Base-by-base conservation (phyloP, 108 stramenopile genomes). In the Nitzschia inconspicua region DNA sequence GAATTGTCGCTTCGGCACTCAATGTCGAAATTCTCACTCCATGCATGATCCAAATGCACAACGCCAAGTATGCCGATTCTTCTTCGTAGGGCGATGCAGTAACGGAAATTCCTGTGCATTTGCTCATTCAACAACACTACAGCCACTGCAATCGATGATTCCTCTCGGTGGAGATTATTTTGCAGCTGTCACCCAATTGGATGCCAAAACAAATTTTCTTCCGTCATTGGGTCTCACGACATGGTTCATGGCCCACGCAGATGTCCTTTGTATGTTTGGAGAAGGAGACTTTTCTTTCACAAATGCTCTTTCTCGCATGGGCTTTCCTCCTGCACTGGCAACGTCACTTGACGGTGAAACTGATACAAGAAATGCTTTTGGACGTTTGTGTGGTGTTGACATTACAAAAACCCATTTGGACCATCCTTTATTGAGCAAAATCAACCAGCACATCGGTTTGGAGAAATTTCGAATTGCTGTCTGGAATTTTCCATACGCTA, bases 251-350 rank as follows among this genome's bases (percentile, higher is more conserved):
- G 14, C 19, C 26, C 20, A 9, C 25, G 24, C 3, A 3, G 2
- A 20, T n/a, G 5, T 2, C 2, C 51, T 53, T 18, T 36, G 52
- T 25, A 30, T 64, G 18, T 9, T 64, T 4, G 63, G 63, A 2
- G 63, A 64, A 23, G 63, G 63, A 2, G 47, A 39, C 36, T 64
- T 64, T 51, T 34, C 34, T 28, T 64, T 64, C 54, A 35, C 63
- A 3, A 13, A n/a, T 6, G 16, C 63, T 1, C 23, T 64, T n/a
- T 13, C 51, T 2, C 22, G 11, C 2, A 11, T 54, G 18, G 35
- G 52, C 3, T 40, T 20, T 41, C 8, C 40, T 19, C 51, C 44
- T 39, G 26, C 22, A 6, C 37, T 20, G 35, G 63, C 44, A 8
- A 35, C 44, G n/a, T 40, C 60, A 2, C 20, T 29, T 46, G 40